Evolutionary conservation across 805 yeast genomes (phyloP).

Genomic region (Kuraishia hungarica): DNA sequence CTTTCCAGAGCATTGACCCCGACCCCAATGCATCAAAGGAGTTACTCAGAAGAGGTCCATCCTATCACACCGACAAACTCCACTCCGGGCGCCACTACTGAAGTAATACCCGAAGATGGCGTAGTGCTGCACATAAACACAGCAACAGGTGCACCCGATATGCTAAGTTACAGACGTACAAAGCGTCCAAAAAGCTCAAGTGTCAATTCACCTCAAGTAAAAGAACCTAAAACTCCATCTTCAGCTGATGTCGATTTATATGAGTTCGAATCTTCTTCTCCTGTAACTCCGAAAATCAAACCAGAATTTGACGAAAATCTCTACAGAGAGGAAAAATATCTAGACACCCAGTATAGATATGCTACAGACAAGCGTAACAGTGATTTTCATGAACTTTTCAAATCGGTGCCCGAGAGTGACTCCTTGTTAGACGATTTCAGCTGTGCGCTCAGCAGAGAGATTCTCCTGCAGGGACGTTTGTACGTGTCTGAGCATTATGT

Average conservation of each 20-base stretch:
- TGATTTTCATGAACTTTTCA: conserved; percentile 74
- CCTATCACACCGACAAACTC: background rate
- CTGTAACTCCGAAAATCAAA: conserved; percentile 6
- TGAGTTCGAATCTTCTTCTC: conserved; percentile 3
- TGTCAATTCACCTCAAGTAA: conserved; percentile 9
- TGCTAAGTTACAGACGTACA: conserved; percentile 20
- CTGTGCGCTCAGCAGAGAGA: conserved; percentile 85
- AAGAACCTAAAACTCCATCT: conserved; percentile 3
- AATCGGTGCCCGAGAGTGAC: conserved; percentile 59
- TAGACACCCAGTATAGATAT: conserved; percentile 50
- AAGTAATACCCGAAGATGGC: conserved; percentile 5
- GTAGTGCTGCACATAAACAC: background rate
- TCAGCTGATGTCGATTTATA: background rate
- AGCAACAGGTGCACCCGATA: conserved; percentile 18
- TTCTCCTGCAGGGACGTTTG: conserved; percentile 78
- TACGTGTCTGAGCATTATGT: conserved; percentile 71
- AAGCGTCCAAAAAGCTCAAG: conserved; percentile 11
- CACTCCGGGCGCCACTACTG: background rate
- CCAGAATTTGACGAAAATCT: conserved; percentile 27
- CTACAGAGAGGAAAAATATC: conserved; percentile 50
- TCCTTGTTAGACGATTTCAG: conserved; percentile 77
- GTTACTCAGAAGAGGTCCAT: background rate
- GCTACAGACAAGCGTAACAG: conserved; percentile 57
- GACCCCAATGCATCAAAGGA: background rate
- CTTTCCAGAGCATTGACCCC: background rate